Base-by-base conservation (phyloP, 805 yeast genomes). In the Candida pseudofarinosa region DNA sequence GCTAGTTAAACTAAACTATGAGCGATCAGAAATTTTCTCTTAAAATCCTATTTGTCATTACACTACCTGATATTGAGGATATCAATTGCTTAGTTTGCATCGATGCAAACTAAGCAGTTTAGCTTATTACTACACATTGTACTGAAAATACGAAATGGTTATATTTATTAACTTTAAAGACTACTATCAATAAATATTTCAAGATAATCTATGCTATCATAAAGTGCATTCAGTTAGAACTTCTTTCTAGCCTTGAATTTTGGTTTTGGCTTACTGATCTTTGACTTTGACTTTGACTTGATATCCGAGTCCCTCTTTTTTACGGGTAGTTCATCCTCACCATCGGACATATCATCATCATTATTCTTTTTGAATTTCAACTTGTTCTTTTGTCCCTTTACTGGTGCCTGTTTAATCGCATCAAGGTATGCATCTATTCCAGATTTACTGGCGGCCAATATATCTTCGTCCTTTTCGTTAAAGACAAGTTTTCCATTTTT, bases 401-500 rank as follows among this genome's bases (percentile, higher is more conserved):
- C 81, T 23, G 98, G 98, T 18, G 93, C 97, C 54, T 85, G 86
- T 62, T 80, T 84, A 18, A 93, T 88, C 4, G 99, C 99, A 48
- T 89, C 97, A 51, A 89, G 78, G 61, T 93, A 93, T 0, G 97
- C 98, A 58, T 86, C 86, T 50, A 91, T 79, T 14, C 97, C 95
- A 37, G 72, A 59, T 4, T 63, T 63, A 42, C 70, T 67, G 19
- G 65, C 63, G 18, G 58, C 58, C 51, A 69, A 57, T n/a, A 65
- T 65, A 54, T 79, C 84, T 35, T 73, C 74, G 3, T 65, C 77
- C 7, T 63, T 70, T 40, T 82, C 88, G 43, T 66, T 72, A 54
- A 88, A 77, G 42, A 87, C 77, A 43, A 86, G 60, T 59, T 81
- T 83, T 23, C 96, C 96, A 46, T 80, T 73, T 52, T 71, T 69